Evolutionary conservation across 2,329 filamentous ascomycete species (phyloP).

Genomic region (Coleophoma eucalyptorum): DNA sequence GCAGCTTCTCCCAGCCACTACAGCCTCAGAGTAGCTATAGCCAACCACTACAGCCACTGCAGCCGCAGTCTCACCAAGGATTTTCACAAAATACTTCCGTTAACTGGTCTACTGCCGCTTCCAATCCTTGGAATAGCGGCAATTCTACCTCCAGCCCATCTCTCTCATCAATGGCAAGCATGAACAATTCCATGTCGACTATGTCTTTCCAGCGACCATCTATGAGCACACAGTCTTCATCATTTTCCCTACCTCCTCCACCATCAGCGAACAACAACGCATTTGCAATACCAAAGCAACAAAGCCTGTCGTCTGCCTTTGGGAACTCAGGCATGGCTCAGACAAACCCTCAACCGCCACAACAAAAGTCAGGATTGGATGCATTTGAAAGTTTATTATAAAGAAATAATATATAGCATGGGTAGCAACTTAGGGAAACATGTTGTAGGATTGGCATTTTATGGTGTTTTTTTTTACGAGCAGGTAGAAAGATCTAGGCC

Average conservation of each 20-base stretch:
- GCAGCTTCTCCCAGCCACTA: slow-evolving; percentile 3
- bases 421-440: background rate
- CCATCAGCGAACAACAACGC: slow-evolving; percentile 12
- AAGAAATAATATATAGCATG: background rate
- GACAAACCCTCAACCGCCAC: slow-evolving; percentile 8
- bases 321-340: slow-evolving; percentile 2
- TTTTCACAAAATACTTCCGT: slow-evolving; percentile 28
- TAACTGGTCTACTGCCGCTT: slow-evolving; percentile 41
- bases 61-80: slow-evolving; percentile 12
- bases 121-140: slow-evolving; percentile 23
- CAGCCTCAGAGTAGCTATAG: slow-evolving; percentile 14
- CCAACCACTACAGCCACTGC: slow-evolving; percentile 20
- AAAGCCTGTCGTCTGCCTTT: slow-evolving; percentile 10
- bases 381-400: slow-evolving; percentile 53
- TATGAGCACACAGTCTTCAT: slow-evolving; percentile 30
- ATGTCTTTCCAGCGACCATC: slow-evolving; percentile 42
- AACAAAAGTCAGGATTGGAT: slow-evolving; percentile 39
- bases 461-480: background rate
- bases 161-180: slow-evolving; percentile 30
- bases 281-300: slow-evolving; percentile 25
- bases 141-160: slow-evolving; percentile 26
- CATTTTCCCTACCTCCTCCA: slow-evolving; percentile 53
- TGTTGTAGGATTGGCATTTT: background rate
- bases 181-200: slow-evolving; percentile 41
- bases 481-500: background rate